These are phyloP conservation scores for Schoenoplectus triqueter DNA, from an alignment of 202 grass and related monocot genomes.

Conservation along the genomic window DNA sequence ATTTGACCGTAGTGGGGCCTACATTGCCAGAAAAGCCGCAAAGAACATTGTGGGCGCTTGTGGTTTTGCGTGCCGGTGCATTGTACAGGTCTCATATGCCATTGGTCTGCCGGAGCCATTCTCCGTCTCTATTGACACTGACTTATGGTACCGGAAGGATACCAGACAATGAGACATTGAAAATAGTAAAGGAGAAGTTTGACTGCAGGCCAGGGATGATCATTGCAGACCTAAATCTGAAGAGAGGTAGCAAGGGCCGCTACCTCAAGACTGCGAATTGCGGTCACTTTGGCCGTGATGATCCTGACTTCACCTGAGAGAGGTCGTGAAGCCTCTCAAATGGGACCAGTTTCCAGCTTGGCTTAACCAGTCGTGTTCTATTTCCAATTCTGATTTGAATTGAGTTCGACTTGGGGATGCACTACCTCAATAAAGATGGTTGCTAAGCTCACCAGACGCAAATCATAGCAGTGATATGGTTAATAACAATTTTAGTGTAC, in stretches of 20 bases:
- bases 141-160: constrained; percentile 65
- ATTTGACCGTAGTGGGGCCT: constrained; percentile 75
- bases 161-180: constrained; percentile 68
- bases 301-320: constrained; percentile 69
- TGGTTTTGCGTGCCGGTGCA: constrained; percentile 62
- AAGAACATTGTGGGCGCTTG: constrained; percentile 69
- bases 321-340: constrained; percentile 76
- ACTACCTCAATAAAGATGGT: not conserved
- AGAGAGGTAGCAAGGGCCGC: constrained; percentile 66
- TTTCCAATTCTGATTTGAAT: constrained; percentile 1
- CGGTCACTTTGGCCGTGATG: constrained; percentile 75
- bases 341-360: constrained; percentile 68
- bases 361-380: not conserved
- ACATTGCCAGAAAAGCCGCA: constrained; percentile 63
- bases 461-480: not conserved
- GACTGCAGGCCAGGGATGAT: constrained; percentile 94
- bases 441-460: not conserved
- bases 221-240: constrained; percentile 70
- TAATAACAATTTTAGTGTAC: constrained; percentile 15
- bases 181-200: constrained; percentile 77
- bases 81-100: constrained; percentile 74
- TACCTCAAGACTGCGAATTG: constrained; percentile 75
- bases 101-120: constrained; percentile 71
- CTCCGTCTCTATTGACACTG: constrained; percentile 58
- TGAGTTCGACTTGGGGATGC: not conserved